phyloP scores from a whole-genome alignment of 768 basidiomycete genomes.

The Suillus ampliporus region DNA sequence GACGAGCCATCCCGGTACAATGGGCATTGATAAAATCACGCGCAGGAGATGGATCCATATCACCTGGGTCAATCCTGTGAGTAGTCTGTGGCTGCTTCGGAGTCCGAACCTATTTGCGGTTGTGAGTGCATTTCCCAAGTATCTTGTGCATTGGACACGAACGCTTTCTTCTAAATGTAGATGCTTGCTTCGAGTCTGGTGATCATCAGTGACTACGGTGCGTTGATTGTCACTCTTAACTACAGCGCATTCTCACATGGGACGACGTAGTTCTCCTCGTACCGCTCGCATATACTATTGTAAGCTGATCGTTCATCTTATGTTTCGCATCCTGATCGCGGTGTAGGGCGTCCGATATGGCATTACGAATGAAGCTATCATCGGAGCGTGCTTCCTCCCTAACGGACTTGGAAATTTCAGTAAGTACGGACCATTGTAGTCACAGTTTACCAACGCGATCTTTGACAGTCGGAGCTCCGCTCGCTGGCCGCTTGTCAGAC shows the following conservation, averaged over 20 bases:
- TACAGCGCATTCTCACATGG: background rate
- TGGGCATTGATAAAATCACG: constrained; percentile 59
- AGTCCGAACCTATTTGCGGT: constrained; percentile 59
- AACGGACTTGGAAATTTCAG: constrained; percentile 42
- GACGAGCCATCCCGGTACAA: constrained; percentile 62
- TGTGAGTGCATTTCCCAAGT: constrained; percentile 40
- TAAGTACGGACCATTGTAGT: constrained; percentile 20
- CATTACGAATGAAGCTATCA: constrained; percentile 40
- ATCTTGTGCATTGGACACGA: background rate
- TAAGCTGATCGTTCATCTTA: constrained; percentile 19
- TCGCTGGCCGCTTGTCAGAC: constrained; percentile 63
- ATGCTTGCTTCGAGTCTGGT: constrained; percentile 37
- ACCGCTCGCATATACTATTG: constrained; percentile 45
- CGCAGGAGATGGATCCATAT: constrained; percentile 31
- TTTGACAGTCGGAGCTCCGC: constrained; percentile 60
- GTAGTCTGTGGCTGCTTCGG: constrained; percentile 50
- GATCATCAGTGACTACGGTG: constrained; percentile 37
- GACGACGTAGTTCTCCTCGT: constrained; percentile 31
- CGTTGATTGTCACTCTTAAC: constrained; percentile 10
- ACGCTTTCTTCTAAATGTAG: constrained; percentile 43
- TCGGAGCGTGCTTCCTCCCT: constrained; percentile 44
- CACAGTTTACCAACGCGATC: background rate
- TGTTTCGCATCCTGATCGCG: background rate
- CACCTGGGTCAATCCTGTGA: constrained; percentile 59
- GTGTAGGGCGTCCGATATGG: constrained; percentile 41